phyloP scores from a whole-genome alignment of 2,329 filamentous ascomycete species.

The Sclerotinia spermophila region DNA sequence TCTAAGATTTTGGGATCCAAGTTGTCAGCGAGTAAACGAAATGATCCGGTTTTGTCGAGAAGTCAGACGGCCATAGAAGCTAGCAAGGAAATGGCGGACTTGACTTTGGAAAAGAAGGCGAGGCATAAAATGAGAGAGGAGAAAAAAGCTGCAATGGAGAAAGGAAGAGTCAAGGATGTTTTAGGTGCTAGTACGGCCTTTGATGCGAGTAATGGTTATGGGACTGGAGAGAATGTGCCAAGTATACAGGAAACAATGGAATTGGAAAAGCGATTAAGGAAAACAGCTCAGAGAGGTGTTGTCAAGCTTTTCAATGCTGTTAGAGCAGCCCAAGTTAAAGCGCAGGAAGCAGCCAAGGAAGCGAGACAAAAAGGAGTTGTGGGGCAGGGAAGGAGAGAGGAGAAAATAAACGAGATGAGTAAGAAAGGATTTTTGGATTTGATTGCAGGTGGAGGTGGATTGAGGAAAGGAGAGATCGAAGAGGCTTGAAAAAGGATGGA shows the following conservation, averaged over 20 bases:
- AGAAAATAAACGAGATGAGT: conserved; percentile 91
- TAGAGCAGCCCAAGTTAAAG: conserved; percentile 85
- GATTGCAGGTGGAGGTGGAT: conserved; percentile 63
- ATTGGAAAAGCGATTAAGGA: conserved; percentile 74
- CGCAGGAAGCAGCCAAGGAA: conserved; percentile 69
- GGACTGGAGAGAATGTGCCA: conserved; percentile 39
- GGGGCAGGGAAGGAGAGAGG: conserved; percentile 75
- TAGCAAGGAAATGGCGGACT: conserved; percentile 68
- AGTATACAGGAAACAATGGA: conserved; percentile 58
- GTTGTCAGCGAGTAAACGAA: conserved; percentile 73
- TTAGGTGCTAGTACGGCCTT: conserved; percentile 56
- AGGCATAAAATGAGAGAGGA: conserved; percentile 74
- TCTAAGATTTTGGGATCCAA: conserved; percentile 91
- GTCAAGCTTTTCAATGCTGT: conserved; percentile 97
- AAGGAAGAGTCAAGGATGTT: conserved; percentile 84
- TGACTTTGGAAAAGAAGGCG: conserved; percentile 77
- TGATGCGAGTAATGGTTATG: conserved; percentile 45
- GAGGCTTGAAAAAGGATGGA: conserved; percentile 27
- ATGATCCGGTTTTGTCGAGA: conserved; percentile 87
- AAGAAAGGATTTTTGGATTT: conserved; percentile 94
- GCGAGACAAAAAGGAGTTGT: conserved; percentile 70
- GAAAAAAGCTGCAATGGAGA: conserved; percentile 74
- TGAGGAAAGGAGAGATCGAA: conserved; percentile 55
- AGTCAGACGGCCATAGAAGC: conserved; percentile 71
- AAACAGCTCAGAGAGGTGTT: conserved; percentile 89